A percentile compares a stretch with the other conserved stretches of the same genome.
These are phyloP conservation scores for Hypoxylon sp. DNA, from an alignment of 2,329 filamentous ascomycete species.

Conservation along the genomic window DNA sequence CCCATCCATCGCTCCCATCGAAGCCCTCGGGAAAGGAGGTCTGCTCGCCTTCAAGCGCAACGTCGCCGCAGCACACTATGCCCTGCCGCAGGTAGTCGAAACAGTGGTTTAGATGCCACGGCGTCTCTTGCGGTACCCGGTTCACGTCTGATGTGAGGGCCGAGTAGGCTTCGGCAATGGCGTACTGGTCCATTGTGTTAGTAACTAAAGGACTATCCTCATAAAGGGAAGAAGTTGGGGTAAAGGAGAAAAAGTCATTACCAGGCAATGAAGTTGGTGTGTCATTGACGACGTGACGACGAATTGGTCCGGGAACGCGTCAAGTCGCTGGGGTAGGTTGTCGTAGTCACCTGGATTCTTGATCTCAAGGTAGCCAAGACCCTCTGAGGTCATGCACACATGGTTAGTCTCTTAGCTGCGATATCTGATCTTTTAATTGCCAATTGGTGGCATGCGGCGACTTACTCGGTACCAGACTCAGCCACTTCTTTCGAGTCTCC, in stretches of 20 bases:
- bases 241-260: slow-evolving; percentile 36
- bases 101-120: slow-evolving; percentile 60
- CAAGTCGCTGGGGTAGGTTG: slow-evolving; percentile 57
- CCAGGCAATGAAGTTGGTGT: slow-evolving; percentile 62
- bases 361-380: slow-evolving; percentile 59
- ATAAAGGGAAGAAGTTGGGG: neutral
- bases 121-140: slow-evolving; percentile 52
- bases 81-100: slow-evolving; percentile 47
- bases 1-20: slow-evolving; percentile 61
- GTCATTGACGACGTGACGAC: slow-evolving; percentile 62
- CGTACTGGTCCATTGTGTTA: slow-evolving; percentile 47
- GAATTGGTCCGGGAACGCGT: slow-evolving; percentile 54
- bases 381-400: slow-evolving; percentile 46
- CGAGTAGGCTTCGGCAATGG: slow-evolving; percentile 58
- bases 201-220: neutral
- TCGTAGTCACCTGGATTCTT: slow-evolving; percentile 55
- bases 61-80: slow-evolving; percentile 53
- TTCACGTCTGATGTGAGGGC: slow-evolving; percentile 52
- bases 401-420: neutral
- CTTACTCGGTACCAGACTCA: slow-evolving; percentile 58
- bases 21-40: slow-evolving; percentile 58
- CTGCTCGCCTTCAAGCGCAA: slow-evolving; percentile 56
- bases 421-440: neutral
- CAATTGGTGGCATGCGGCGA: neutral
- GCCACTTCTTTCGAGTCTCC: slow-evolving; percentile 56